Evolutionary conservation across 371 early-diverging fungal genomes (phyloP).

Genomic region (Mortierella sp.): DNA sequence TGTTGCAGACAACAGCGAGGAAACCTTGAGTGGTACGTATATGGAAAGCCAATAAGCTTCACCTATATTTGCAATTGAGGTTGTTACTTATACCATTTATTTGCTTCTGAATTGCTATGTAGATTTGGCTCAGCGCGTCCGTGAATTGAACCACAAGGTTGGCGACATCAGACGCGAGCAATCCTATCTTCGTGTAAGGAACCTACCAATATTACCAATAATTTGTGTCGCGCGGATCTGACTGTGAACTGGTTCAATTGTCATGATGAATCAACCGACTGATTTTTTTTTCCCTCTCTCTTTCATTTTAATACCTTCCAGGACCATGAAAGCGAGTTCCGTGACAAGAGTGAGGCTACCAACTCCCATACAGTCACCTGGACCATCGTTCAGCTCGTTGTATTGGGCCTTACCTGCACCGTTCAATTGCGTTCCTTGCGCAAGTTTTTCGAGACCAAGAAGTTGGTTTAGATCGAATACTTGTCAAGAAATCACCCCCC

Average conservation of each 20-base stretch:
- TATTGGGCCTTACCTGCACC: conserved; percentile 84
- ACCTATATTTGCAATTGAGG: background rate
- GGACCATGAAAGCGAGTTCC: conserved; percentile 93
- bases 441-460: conserved; percentile 94
- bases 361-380: conserved; percentile 91
- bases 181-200: conserved; percentile 85
- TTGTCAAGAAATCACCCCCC: background rate
- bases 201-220: background rate
- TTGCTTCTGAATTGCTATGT: background rate
- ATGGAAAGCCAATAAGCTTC: background rate
- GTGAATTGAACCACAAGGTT: conserved; percentile 86
- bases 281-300: background rate
- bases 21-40: conserved; percentile 66
- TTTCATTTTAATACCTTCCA: conserved; percentile 32
- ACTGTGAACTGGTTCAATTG: background rate
- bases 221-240: too few relatives aligned
- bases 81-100: background rate
- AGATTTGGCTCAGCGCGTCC: conserved; percentile 80
- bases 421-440: conserved; percentile 94
- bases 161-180: conserved; percentile 91
- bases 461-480: conserved; percentile 76
- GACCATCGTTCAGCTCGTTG: conserved; percentile 88
- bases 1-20: conserved; percentile 48
- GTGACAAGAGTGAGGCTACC: conserved; percentile 84
- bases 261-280: background rate